Evolutionary conservation across 345 rosid species (phyloP).

Genomic region (Alliaria petiolata): DNA sequence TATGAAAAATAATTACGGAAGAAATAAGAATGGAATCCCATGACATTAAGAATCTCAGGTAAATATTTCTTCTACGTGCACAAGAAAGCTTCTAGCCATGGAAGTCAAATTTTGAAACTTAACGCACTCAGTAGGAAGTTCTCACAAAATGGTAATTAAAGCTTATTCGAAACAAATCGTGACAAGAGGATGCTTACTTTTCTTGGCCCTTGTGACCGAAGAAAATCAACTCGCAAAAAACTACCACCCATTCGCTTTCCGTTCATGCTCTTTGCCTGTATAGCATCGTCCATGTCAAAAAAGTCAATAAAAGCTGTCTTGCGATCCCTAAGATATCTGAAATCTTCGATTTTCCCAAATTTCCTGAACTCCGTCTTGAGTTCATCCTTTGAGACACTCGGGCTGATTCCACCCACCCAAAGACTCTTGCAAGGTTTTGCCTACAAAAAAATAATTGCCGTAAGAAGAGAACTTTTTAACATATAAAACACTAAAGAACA

Average conservation of each 20-base stretch:
- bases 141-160: background rate
- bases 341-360: conserved; percentile 77
- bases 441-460: conserved; percentile 37
- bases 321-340: conserved; percentile 71
- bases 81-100: background rate
- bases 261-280: conserved; percentile 72
- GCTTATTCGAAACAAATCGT: background rate
- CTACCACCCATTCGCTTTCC: conserved; percentile 79
- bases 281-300: conserved; percentile 63
- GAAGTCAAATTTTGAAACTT: background rate
- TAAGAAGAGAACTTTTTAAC: conserved; percentile 2
- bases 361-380: conserved; percentile 69
- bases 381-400: conserved; percentile 53
- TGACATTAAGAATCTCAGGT: background rate
- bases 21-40: background rate
- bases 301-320: conserved; percentile 75
- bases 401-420: conserved; percentile 93
- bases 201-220: conserved; percentile 64
- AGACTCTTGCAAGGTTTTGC: conserved; percentile 76
- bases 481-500: background rate
- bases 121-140: background rate
- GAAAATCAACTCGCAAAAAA: conserved; percentile 82
- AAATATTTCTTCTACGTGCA: background rate
- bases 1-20: conserved; percentile 1
- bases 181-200: conserved; percentile 52